Conservation (phyloP, 1,139 yeast species). For the Nakaseomyces kungkrabaensis region DNA sequence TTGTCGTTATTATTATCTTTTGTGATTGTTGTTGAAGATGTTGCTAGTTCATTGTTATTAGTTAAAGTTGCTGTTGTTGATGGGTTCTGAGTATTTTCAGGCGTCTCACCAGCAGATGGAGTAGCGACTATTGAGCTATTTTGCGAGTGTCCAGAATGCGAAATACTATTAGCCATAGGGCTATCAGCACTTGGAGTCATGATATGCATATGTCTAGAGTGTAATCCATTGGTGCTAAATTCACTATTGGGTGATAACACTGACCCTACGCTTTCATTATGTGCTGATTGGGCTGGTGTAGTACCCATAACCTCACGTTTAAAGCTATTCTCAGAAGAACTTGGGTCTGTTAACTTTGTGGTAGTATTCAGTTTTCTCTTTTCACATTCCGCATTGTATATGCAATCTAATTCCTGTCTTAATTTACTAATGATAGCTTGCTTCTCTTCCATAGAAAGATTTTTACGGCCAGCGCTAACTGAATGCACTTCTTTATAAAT, state of each 20-base stretch:
- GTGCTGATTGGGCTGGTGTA: neutral
- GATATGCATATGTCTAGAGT: neutral
- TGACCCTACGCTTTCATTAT: neutral
- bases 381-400: conserved; percentile 29
- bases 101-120: neutral
- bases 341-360: neutral
- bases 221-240: neutral
- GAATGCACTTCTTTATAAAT: conserved; percentile 37
- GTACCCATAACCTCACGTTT: neutral
- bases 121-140: neutral
- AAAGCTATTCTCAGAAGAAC: neutral
- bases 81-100: neutral
- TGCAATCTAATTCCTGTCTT: conserved; percentile 35
- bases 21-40: too few relatives aligned
- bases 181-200: neutral
- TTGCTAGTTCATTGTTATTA: neutral
- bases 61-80: neutral
- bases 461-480: conserved; percentile 29
- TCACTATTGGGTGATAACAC: neutral
- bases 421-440: conserved; percentile 27
- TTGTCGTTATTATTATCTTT: too few relatives aligned
- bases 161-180: neutral
- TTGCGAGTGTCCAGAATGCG: neutral
- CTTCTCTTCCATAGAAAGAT: conserved; percentile 26
- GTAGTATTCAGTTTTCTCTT: conserved; percentile 15